phyloP scores from a whole-genome alignment of 441 rosid genomes.

The Biscutella laevigata region DNA sequence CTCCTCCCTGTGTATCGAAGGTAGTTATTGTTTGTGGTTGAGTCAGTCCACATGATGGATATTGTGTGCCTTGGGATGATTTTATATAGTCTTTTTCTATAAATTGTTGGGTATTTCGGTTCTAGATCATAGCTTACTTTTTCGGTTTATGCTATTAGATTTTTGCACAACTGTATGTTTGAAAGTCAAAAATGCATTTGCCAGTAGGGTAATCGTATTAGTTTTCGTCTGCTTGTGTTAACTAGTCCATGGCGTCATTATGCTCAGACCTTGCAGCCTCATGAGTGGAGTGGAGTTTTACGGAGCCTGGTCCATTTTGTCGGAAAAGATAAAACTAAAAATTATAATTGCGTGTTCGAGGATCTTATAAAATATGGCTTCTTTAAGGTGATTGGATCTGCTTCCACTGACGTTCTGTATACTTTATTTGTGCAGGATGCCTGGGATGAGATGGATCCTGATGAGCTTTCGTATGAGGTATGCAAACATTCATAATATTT shows the following conservation, averaged over 20 bases:
- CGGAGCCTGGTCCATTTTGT: conserved; percentile 6
- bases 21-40: not conserved
- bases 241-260: not conserved
- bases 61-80: not conserved
- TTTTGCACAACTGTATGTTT: conserved; percentile 1
- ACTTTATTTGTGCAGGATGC: conserved; percentile 44
- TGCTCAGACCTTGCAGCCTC: conserved; percentile 7
- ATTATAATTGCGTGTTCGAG: not conserved
- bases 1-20: not conserved
- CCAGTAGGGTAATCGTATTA: not conserved
- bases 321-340: not conserved
- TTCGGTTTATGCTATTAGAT: not conserved
- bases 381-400: conserved; percentile 8
- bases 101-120: not conserved
- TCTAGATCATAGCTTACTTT: not conserved
- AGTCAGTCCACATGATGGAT: not conserved
- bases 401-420: conserved; percentile 1
- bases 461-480: conserved; percentile 89
- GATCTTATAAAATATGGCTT: not conserved
- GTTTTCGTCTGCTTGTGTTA: not conserved
- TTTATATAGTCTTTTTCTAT: not conserved
- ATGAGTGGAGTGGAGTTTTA: conserved; percentile 1
- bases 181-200: not conserved
- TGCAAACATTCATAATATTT: conserved; percentile 1
- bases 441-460: conserved; percentile 94